Evolutionary conservation across 768 basidiomycete species (phyloP), one percentile per base, ranked within the genome.

Genomic region (Hygrocybe punicea): DNA sequence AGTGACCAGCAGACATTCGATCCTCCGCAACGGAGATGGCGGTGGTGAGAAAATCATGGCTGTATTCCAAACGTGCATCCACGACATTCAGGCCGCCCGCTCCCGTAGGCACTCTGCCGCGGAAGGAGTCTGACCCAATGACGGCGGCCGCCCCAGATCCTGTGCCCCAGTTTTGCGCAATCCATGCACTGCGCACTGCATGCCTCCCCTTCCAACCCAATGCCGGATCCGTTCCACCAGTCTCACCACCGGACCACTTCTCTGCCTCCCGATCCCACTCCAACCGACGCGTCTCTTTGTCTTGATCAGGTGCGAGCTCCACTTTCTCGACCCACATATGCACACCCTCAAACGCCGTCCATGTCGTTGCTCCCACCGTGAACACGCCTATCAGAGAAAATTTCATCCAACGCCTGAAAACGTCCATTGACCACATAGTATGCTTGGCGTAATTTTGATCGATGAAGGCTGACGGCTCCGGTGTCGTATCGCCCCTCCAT

Each of bases 151-250:
- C 69, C 5, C 39, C 42, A 17, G 73, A 69, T 6, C 80, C 81
- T 9, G 75, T 73, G 16, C 82, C 84, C 85, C 87, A 87, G 59
- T 86, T 74, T 56, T 82, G 78, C 1, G 83, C 81, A 71, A 86
- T 84, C 87, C 88, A 91, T 11, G 89, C 86, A 29, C 80, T 78
- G 34, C 89, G 83, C 1, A 87, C 70, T 40, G 80, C 77, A 66
- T 86, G 83, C 24, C 86, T 74, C 19, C 78, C 86, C 62, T 72
- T 75, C 65, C 81, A 77, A 2, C 87, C 85, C 8, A 91, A 71
- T n/a, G 72, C 80, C 4, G 85, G 78, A 67, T 91, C 87, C n/a
- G 89, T 91, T 47, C 89, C 89, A 5, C 84, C 85, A 33, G 24
- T 73, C 23, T 67, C 51, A 48, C 82, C 76, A 21, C 79, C 84